These are phyloP conservation scores for Dryadomyces quercus-mongolicae DNA, from an alignment of 2,329 filamentous ascomycete species.

Conservation along the genomic window DNA sequence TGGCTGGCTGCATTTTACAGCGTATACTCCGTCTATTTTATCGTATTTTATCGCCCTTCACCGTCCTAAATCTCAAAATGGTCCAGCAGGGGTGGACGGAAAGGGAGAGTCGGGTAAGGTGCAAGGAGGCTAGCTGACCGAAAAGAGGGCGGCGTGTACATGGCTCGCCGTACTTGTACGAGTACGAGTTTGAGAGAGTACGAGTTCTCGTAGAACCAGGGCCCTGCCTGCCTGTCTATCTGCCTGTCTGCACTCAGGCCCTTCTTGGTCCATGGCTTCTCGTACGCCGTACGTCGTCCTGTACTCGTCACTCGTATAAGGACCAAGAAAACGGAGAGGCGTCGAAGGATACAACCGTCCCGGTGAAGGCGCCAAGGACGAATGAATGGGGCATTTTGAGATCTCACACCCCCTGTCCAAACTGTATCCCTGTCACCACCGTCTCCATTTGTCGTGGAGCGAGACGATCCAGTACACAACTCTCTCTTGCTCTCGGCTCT, in stretches of 20 bases:
- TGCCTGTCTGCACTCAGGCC: too few species aligned
- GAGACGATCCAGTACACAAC: neutral
- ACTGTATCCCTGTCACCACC: constrained; percentile 4
- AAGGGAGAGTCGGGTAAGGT: constrained; percentile 10
- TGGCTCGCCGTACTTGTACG: neutral
- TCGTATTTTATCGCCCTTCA: neutral
- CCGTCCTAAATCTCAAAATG: constrained; percentile 5
- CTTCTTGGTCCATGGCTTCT: too few species aligned
- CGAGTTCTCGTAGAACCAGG: too few species aligned
- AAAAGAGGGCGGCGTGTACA: constrained; percentile 9
- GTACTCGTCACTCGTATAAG: too few species aligned
- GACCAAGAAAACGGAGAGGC: too few species aligned
- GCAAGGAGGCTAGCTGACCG: constrained; percentile 6
- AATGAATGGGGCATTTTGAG: neutral
- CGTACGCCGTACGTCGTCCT: too few species aligned
- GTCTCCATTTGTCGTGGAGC: neutral
- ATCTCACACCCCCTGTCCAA: constrained; percentile 4
- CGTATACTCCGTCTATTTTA: neutral
- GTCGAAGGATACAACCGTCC: neutral
- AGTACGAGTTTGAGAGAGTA: too few species aligned
- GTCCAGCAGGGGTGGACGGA: constrained; percentile 5
- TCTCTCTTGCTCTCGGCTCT: neutral
- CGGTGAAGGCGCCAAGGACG: neutral
- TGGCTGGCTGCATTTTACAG: neutral
- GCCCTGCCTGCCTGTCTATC: too few species aligned